Evolutionary conservation across 768 basidiomycete genomes (phyloP).

Genomic region (Rickenella mellea): DNA sequence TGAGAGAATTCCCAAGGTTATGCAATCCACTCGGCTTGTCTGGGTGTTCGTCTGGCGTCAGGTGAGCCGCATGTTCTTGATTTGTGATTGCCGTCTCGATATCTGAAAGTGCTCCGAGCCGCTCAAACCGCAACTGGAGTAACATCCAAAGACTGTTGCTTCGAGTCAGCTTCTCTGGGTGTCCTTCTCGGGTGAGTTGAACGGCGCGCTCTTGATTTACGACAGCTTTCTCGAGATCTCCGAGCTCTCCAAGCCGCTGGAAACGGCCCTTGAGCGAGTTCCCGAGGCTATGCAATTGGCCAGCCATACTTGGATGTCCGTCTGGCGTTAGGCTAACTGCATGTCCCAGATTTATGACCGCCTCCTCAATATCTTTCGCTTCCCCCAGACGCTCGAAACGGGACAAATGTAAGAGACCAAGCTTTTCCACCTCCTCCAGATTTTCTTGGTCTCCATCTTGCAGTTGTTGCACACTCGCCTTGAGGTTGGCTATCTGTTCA

Average conservation of each 20-base stretch:
- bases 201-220: neutral
- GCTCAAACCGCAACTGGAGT: neutral
- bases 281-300: neutral
- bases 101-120: neutral
- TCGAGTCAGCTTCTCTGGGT: neutral
- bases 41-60: conserved; percentile 6
- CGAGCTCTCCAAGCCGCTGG: neutral
- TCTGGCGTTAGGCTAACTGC: neutral
- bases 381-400: conserved; percentile 7
- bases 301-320: neutral
- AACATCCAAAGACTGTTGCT: neutral
- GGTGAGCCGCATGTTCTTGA: conserved; percentile 4
- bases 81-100: conserved; percentile 1
- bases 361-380: neutral
- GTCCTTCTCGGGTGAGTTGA: neutral
- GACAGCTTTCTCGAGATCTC: neutral
- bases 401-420: neutral
- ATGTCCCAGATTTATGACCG: too few relatives aligned
- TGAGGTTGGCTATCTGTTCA: too few relatives aligned
- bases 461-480: too few relatives aligned
- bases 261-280: neutral
- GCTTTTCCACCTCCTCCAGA: conserved; percentile 2
- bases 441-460: conserved; percentile 6
- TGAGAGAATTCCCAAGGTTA: conserved; percentile 5
- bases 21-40: conserved; percentile 3